Evolutionary conservation across 2,329 filamentous ascomycete genomes (phyloP).

Genomic region (Plenodomus lindquistii): DNA sequence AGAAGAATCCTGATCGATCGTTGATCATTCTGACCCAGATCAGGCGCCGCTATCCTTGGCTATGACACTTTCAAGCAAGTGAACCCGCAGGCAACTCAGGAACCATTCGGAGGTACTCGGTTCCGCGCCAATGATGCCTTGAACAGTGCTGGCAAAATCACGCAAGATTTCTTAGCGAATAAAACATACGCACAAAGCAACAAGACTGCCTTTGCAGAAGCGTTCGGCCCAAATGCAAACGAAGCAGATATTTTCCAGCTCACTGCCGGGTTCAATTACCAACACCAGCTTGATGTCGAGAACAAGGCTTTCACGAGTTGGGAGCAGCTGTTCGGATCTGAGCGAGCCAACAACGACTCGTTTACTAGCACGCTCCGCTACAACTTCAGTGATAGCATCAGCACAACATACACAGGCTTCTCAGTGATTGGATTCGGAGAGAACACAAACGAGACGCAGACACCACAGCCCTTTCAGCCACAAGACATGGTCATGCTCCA

Average conservation of each 20-base stretch:
- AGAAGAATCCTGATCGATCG: background rate
- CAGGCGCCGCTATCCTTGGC: constrained; percentile 46
- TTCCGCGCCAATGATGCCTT: constrained; percentile 51
- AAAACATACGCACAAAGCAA: constrained; percentile 37
- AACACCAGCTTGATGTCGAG: constrained; percentile 34
- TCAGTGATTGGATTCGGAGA: constrained; percentile 35
- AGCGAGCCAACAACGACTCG: constrained; percentile 32
- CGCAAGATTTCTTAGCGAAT: constrained; percentile 32
- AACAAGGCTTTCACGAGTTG: constrained; percentile 38
- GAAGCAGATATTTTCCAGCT: constrained; percentile 28
- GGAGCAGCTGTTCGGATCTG: constrained; percentile 43
- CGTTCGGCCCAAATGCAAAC: constrained; percentile 26
- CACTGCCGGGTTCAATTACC: constrained; percentile 38
- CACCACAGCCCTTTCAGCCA: constrained; percentile 42
- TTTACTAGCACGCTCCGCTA: constrained; percentile 44
- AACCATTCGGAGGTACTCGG: constrained; percentile 52
- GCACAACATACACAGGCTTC: constrained; percentile 35
- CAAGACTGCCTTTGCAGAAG: constrained; percentile 27
- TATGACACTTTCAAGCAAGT: constrained; percentile 57
- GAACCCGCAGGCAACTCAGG: constrained; percentile 50
- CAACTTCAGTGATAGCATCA: constrained; percentile 41
- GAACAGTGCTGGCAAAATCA: constrained; percentile 40
- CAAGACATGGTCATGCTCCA: constrained; percentile 49
- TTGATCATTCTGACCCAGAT: background rate
- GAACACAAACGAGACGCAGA: constrained; percentile 33